Evolutionary conservation across 2,329 filamentous ascomycete species (phyloP), one percentile per base, ranked within the genome.

Genomic region (Sarocladium oryzae): DNA sequence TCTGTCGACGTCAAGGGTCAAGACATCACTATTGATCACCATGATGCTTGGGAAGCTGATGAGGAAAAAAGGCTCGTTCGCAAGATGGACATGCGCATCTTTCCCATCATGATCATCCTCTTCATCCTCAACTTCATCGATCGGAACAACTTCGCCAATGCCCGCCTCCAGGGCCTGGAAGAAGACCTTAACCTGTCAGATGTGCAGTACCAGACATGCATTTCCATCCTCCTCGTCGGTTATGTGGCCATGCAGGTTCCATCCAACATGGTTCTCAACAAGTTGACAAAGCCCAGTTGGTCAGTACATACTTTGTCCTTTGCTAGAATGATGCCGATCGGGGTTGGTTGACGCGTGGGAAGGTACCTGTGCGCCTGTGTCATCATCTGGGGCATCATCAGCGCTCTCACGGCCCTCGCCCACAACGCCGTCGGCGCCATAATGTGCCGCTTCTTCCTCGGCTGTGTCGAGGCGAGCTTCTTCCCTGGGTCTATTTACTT

Each of bases 391-490:
- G 58, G 58, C 23, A 33, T 58, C n/a, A 56, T 60, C 26, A 54
- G 51, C 8, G 51, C 52, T 1, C 33, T 54, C 10, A 79, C 73
- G 18, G 73, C 74, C 1, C 68, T 66, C 2, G 72, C 71, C 1
- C 64, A 76, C 20, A 71, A 60, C 46, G 78, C 69, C 55, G 68
- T 65, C 3, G 71, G 74, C 5, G 50, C 55, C 4, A 51, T 61
- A 49, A 50, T 57, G 32, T 51, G 51, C 59, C 79, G 38, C 56
- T 78, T 78, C 52, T 67, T 79, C 52, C 65, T 81, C 1, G 77
- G 77, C 18, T 71, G 74, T 41, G 69, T 78, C n/a, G 77, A 81
- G 57, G 79, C 79, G 1, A 72, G 77, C 3, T 79, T 77, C 61
- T 79, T 79, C 58, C 71, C 71, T 0, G 71, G 69, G 0, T 64